Base-by-base conservation (phyloP, 75 land plant genomes). In the Sequoia sempervirens region DNA sequence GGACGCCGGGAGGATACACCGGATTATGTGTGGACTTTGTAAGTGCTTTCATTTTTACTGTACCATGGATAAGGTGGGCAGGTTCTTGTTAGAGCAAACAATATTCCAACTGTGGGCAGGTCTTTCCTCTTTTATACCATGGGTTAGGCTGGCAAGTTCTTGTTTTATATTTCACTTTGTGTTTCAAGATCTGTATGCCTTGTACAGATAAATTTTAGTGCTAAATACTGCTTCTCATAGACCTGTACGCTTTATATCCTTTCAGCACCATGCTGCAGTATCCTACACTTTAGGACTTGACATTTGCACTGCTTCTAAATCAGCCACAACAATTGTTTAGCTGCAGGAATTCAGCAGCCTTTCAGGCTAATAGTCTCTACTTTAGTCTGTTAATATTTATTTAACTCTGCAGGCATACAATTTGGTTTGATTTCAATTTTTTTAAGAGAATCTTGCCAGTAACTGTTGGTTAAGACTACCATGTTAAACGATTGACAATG, bases 1-100 rank as follows among this genome's bases (percentile, higher is more conserved):
- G 99, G 99, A 72, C 92, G 74, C 5, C 89, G 99, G 81, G 84
- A 80, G 36, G 99, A 96, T 89, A 91, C 95, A 32, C 99, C 99
- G 38, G 75, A 86, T 66, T 95, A 87, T 80, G 93, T 96, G 45
- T 86, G 84, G 90, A 91, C 89, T 23, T 80, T 92, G 83, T 92
- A 84, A 83, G 14, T 30, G 32, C 32, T 69, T 69, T 80, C 34
- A 84, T 78, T 43, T 78, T n/a, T 78, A 10, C 38, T 78, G 46
- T 78, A 78, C 46, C 52, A 78, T 78, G 50, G 43, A 75, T 75
- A 20, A 78, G 46, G 80, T n/a, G n/a, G 50, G 47, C 80, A 45
- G 45, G 80, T 78, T 78, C 32, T n/a, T 45, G 80, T 12, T 78
- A 78, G 13, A 41, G 15, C 80, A 78, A n/a, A 12, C 47, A 41